Base-by-base conservation (phyloP, 2,329 filamentous ascomycete genomes). In the Myriosclerotinia curreyana region DNA sequence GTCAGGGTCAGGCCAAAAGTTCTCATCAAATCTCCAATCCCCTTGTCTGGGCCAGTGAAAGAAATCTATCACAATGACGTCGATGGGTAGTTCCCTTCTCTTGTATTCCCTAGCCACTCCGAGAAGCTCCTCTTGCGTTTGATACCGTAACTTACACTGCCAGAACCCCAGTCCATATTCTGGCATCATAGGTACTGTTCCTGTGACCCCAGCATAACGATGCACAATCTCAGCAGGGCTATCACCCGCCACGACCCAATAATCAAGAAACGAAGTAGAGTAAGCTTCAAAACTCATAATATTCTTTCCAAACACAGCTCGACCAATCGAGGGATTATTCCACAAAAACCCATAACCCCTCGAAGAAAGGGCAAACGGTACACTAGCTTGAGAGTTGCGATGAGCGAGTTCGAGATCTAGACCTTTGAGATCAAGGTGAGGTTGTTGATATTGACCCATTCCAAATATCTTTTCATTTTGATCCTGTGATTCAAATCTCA, bases 371-470 rank as follows among this genome's bases (percentile, higher is more conserved):
- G 81, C 80, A 72, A 88, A 89, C 0, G 86, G 86, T 0, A 89
- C 81, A 58, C 81, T 86, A 5, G 86, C 86, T 72, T 89, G 86
- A 0, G 84, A 87, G 71, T 89, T 89, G 1, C 86, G 80, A 46
- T 89, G 86, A 0, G 86, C 85, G 3, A 89, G 79, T 70, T 89
- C 86, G 1, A 88, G 73, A 64, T 88, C 85, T 0, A 77, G 71
- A 0, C 86, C 86, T 68, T 88, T 88, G 56, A 88, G 77, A 70
- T 88, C 79, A n/a, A 89, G 76, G 60, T 78, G 80, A 0, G 83
- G 82, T 68, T 89, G 85, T 69, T 89, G 86, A 66, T 89, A 88
- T 73, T 89, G 86, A 0, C 86, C 86, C 85, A 88, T 88, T 25
- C 86, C 86, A 69, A 80, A 89, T n/a, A 89, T 82, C 70, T 81